Conservation (phyloP, 768 basidiomycete species). For the Cystoderma amianthinum region DNA sequence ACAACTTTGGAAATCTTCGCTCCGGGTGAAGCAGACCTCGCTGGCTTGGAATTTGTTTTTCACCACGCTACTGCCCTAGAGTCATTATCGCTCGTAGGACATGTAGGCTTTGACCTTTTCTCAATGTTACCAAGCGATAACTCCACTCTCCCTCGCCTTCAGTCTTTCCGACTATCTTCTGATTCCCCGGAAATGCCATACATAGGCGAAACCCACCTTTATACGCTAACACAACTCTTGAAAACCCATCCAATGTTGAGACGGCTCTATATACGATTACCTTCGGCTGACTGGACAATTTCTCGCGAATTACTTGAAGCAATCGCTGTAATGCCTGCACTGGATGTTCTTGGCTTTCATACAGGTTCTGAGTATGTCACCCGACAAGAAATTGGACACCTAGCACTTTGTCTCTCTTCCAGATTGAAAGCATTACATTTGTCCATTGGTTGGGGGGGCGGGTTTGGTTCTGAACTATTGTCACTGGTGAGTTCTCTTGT, state of each 20-base stretch:
- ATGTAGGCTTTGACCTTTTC: conserved; percentile 18
- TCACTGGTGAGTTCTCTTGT: conserved; percentile 16
- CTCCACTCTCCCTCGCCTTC: conserved; percentile 20
- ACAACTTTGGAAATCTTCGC: conserved; percentile 25
- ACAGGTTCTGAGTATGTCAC: conserved; percentile 20
- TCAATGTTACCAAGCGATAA: conserved; percentile 20
- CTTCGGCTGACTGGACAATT: conserved; percentile 13
- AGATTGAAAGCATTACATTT: conserved; percentile 28
- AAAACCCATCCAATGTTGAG: conserved; percentile 16
- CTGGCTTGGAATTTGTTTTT: conserved; percentile 26
- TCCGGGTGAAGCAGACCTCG: conserved; percentile 17
- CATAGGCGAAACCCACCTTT: conserved; percentile 7
- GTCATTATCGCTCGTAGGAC: conserved; percentile 30
- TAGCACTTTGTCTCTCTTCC: conserved; percentile 18
- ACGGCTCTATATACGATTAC: conserved; percentile 27
- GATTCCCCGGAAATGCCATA: conserved; percentile 6
- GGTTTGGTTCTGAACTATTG: conserved; percentile 12
- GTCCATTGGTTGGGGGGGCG: conserved; percentile 22
- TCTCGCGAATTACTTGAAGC: conserved; percentile 14
- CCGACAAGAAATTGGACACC: conserved; percentile 12
- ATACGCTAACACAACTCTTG: conserved; percentile 22
- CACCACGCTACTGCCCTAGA: conserved; percentile 23
- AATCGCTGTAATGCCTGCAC: conserved; percentile 15
- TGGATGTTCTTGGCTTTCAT: conserved; percentile 32
- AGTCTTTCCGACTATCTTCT: conserved; percentile 27